These are phyloP conservation scores for Paramarasmius palmivorus DNA, from an alignment of 1,284 basidiomycete species.

Conservation along the genomic window DNA sequence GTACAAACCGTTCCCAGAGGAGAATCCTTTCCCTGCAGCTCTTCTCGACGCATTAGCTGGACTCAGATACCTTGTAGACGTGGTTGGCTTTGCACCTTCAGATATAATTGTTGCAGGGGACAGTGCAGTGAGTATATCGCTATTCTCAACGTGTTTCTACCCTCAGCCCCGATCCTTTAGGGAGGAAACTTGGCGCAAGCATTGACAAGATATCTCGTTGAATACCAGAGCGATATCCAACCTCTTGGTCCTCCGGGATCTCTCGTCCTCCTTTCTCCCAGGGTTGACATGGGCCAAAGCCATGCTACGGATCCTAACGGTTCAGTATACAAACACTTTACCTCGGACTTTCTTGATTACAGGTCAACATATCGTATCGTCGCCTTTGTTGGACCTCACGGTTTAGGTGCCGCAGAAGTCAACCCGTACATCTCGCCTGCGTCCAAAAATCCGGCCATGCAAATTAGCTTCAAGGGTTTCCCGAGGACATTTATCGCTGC, in stretches of 20 bases:
- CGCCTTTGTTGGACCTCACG: slow-evolving; percentile 45
- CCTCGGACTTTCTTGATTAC: slow-evolving; percentile 41
- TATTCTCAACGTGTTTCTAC: slow-evolving; percentile 27
- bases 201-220: slow-evolving; percentile 50
- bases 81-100: slow-evolving; percentile 46
- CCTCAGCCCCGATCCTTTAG: slow-evolving; percentile 52
- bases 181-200: slow-evolving; percentile 73
- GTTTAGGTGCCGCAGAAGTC: slow-evolving; percentile 34
- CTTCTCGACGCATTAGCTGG: slow-evolving; percentile 63
- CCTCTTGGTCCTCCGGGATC: slow-evolving; percentile 42
- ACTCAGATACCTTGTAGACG: slow-evolving; percentile 58
- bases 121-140: background rate
- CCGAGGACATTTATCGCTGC: slow-evolving; percentile 55
- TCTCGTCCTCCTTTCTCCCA: slow-evolving; percentile 59
- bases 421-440: slow-evolving; percentile 61
- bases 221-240: slow-evolving; percentile 33
- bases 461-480: slow-evolving; percentile 50
- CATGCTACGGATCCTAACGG: slow-evolving; percentile 30
- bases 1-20: slow-evolving; percentile 30
- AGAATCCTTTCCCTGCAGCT: slow-evolving; percentile 61
- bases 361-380: slow-evolving; percentile 29
- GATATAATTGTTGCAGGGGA: slow-evolving; percentile 63
- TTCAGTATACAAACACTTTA: slow-evolving; percentile 30
- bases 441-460: slow-evolving; percentile 36
- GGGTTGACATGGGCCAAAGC: slow-evolving; percentile 49